Conservation (phyloP, 2,329 filamentous ascomycete species). For the Immersiporthe knoxdaviesiana region DNA sequence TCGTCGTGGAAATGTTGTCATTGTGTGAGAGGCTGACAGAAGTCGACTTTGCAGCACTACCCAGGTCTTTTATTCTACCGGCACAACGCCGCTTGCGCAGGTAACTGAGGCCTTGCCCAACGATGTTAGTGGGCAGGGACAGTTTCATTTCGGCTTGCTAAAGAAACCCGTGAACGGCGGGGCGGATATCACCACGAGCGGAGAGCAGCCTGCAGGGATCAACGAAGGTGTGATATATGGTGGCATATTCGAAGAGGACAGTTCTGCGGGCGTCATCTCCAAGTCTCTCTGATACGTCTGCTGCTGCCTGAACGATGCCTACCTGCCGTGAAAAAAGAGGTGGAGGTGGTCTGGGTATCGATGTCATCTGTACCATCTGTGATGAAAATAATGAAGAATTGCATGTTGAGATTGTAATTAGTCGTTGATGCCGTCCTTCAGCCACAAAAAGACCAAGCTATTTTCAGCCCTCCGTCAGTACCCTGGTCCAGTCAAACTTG, state of each 20-base stretch:
- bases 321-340: not conserved
- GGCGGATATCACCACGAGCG: slow-evolving; percentile 50
- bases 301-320: not conserved
- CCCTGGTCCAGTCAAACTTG: slow-evolving; percentile 85
- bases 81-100: slow-evolving; percentile 46
- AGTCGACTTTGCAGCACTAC: slow-evolving; percentile 49
- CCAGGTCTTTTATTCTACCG: slow-evolving; percentile 60
- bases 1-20: not conserved
- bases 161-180: slow-evolving; percentile 59
- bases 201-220: slow-evolving; percentile 51
- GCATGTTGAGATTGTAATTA: not conserved
- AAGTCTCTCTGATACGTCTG: slow-evolving; percentile 32
- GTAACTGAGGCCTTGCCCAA: slow-evolving; percentile 52
- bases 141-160: slow-evolving; percentile 65
- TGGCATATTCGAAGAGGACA: slow-evolving; percentile 58
- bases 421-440: not conserved
- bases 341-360: not conserved
- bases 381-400: no score
- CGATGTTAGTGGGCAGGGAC: slow-evolving; percentile 59
- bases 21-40: not conserved
- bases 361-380: not conserved
- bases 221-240: slow-evolving; percentile 57
- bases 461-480: slow-evolving; percentile 48
- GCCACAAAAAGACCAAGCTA: not conserved
- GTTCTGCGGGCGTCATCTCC: slow-evolving; percentile 44